These are phyloP conservation scores for Elsinoe australis DNA, from an alignment of 2,329 filamentous ascomycete species.

Conservation along the genomic window DNA sequence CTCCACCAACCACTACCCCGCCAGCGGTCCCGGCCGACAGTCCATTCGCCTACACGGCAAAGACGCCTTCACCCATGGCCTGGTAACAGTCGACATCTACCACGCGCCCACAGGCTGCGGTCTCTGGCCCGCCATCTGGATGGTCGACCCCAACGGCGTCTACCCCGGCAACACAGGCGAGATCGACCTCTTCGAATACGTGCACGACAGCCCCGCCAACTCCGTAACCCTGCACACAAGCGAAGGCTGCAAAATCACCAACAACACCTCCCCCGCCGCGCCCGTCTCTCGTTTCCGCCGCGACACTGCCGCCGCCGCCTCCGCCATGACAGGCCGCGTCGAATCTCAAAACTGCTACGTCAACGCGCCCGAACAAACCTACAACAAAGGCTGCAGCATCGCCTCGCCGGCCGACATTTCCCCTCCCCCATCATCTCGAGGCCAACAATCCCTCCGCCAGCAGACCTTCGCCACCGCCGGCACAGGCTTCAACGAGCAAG, in stretches of 20 bases:
- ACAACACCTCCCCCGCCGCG: conserved; percentile 25
- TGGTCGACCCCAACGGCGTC: conserved; percentile 27
- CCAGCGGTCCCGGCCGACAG: conserved; percentile 32
- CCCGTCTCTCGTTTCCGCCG: conserved; percentile 20
- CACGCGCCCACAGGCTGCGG: conserved; percentile 48
- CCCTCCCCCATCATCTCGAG: conserved; percentile 33
- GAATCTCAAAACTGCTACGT: conserved; percentile 45
- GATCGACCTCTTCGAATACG: conserved; percentile 44
- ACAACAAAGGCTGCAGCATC: conserved; percentile 39
- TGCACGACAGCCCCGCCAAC: conserved; percentile 38
- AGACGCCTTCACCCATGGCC: conserved; percentile 39
- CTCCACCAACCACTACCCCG: conserved; percentile 28
- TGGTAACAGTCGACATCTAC: conserved; percentile 45
- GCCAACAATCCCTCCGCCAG: conserved; percentile 27
- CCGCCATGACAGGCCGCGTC: conserved; percentile 44
- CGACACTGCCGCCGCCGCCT: conserved; percentile 28
- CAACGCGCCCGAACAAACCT: conserved; percentile 32
- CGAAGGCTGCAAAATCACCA: conserved; percentile 36
- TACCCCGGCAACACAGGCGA: conserved; percentile 38
- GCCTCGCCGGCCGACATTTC: conserved; percentile 26
- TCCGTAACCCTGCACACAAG: conserved; percentile 43
- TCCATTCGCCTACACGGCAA: conserved; percentile 44
- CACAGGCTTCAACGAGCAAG: conserved; percentile 43
- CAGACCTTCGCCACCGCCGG: conserved; percentile 35
- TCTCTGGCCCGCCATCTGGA: conserved; percentile 46